phyloP scores from a whole-genome alignment of 2,329 filamentous ascomycete species.

The Thielaviopsis euricoi region DNA sequence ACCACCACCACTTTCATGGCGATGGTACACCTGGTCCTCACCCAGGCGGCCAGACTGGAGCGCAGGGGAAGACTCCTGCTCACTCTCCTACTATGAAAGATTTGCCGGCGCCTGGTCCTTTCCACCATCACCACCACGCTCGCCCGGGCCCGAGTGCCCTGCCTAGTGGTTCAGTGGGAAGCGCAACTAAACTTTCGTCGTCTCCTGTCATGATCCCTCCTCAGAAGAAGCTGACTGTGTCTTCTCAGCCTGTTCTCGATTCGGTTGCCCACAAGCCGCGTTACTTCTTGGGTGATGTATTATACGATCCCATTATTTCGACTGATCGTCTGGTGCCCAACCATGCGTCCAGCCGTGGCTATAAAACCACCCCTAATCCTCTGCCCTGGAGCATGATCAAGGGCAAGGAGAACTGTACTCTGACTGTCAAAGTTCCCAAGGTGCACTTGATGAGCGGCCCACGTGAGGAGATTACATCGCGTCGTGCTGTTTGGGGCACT shows the following conservation, averaged over 20 bases:
- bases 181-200: slow-evolving; percentile 17
- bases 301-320: slow-evolving; percentile 57
- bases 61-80: not conserved
- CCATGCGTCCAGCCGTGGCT: slow-evolving; percentile 25
- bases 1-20: slow-evolving; percentile 43
- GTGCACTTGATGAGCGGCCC: slow-evolving; percentile 54
- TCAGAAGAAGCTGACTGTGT: slow-evolving; percentile 49
- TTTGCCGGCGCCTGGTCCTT: slow-evolving; percentile 15
- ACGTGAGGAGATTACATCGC: slow-evolving; percentile 68
- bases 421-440: slow-evolving; percentile 74
- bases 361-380: slow-evolving; percentile 45
- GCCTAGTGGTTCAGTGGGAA: not conserved
- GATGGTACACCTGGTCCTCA: slow-evolving; percentile 20
- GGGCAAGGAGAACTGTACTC: slow-evolving; percentile 72
- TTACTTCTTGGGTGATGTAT: slow-evolving; percentile 65
- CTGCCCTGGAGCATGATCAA: slow-evolving; percentile 58
- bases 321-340: slow-evolving; percentile 30
- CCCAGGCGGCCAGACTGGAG: not conserved
- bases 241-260: slow-evolving; percentile 54
- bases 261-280: slow-evolving; percentile 55
- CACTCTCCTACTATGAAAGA: slow-evolving; percentile 1
- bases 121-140: slow-evolving; percentile 34
- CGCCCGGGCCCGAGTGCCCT: slow-evolving; percentile 11
- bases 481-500: slow-evolving; percentile 77
- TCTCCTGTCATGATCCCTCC: slow-evolving; percentile 31